Base-by-base conservation (phyloP, 495 filamentous ascomycete species). In the Neurospora sp. region DNA sequence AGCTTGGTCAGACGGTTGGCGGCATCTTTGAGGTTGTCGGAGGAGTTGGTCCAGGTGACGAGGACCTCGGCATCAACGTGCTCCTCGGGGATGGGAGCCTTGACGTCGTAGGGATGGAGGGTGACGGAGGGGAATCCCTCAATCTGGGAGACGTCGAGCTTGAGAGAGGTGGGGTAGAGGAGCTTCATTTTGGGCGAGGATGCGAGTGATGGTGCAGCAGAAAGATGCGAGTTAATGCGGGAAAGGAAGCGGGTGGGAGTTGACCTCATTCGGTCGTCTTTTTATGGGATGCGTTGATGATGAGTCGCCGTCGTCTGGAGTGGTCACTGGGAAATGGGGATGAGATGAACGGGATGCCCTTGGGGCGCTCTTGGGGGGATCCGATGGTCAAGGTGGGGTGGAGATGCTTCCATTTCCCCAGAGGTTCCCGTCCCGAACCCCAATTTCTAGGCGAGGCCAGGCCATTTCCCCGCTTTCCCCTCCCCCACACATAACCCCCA, bases 161-260 rank as follows among this genome's bases (percentile, higher is more conserved):
- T 78, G 72, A 89, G 82, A 8, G 88, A 88, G 70, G 84, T 89
- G 62, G 88, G 88, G 79, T 90, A 90, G 39, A 89, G 86, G 78
- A 90, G 85, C 80, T 90, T 89, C 88, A 89, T 89, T 39, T 72
- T 78, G 20, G 40, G 18, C 35, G 62, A 31, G 38, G 16, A 2
- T 54, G 46, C 20, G 3, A 10, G 44, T 48, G 44, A 48, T 48
- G 44, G 3, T 27, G 48, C 46, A 1, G 46, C 46, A 14, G 54
- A 66, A 35, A 66, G 27, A 66, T 66, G 54, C 27, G 54, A 66
- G 54, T 66, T 66, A 14, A 66, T 66, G 54, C 12, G 6, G 54
- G 54, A 66, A 35, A 66, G 54, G 9, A 66, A 66, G 31, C 14
- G 27, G 54, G 54, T 18, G 23, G 54, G 54, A 66, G 54, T 66